Conservation (phyloP, 2,329 filamentous ascomycete species). For the Madurella fahalii region DNA sequence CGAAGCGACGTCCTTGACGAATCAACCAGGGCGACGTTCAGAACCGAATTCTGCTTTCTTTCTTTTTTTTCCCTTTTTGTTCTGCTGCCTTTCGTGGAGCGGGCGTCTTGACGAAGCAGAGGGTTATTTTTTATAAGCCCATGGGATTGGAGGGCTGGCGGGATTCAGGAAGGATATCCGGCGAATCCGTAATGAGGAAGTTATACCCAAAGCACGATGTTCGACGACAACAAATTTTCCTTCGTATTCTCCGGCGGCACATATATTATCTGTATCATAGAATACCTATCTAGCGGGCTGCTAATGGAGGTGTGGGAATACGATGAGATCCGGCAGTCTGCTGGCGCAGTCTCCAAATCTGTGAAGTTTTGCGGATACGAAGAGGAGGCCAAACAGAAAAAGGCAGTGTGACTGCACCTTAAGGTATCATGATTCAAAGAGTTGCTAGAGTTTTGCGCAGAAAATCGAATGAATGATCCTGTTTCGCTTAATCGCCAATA, state of each 20-base stretch:
- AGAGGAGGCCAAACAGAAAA: too few relatives aligned
- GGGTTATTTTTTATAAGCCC: background rate
- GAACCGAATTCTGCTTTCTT: too few relatives aligned
- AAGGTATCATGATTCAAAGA: too few relatives aligned
- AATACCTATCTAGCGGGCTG: background rate
- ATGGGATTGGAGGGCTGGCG: background rate
- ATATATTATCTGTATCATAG: conserved; percentile 13
- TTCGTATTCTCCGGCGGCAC: background rate
- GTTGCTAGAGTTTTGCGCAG: too few relatives aligned
- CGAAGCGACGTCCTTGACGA: too few relatives aligned
- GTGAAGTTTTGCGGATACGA: too few relatives aligned
- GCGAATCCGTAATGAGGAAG: conserved; percentile 4
- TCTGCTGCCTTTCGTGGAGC: background rate
- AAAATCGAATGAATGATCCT: too few relatives aligned
- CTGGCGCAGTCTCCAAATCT: too few relatives aligned
- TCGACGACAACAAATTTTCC: conserved; percentile 12
- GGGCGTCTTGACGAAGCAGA: background rate
- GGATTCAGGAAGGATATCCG: background rate
- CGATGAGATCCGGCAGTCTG: too few relatives aligned
- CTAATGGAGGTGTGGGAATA: background rate
- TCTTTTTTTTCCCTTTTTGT: background rate
- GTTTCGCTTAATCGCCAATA: too few relatives aligned
- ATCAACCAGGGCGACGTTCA: too few relatives aligned
- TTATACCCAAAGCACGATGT: conserved; percentile 19
- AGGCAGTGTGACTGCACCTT: too few relatives aligned